Base-by-base conservation (phyloP, 352 stramenopile genomes). In the Phytophthora pluvialis region DNA sequence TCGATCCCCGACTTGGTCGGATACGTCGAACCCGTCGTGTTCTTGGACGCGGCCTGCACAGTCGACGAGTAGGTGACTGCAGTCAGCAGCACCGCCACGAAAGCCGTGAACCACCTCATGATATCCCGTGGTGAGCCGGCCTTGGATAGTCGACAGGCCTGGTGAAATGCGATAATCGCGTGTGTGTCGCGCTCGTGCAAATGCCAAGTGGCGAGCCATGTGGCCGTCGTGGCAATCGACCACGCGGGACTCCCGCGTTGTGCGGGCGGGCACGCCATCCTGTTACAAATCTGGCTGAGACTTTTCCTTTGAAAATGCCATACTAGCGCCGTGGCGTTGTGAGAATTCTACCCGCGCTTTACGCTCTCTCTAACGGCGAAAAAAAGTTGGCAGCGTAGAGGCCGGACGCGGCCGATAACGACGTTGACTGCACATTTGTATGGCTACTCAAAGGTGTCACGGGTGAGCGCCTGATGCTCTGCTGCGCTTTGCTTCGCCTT, bases 1-100 rank as follows among this genome's bases (percentile, higher is more conserved):
- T 55, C 39, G 29, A 81, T 69, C 0, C 68, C 64, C 5, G 72
- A 80, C 50, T 77, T 75, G 40, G 68, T 72, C 46, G 67, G 66
- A 25, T 78, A 72, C 25, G 68, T 73, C 12, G 61, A 42, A 6
- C 67, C 44, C n/a, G 53, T 59, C 2, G 50, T 26, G 48, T 67
- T 67, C 31, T 71, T 73, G 5, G 44, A 51, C 10, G 35, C 26
- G 16, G 32, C 55, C 15, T 45, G 28, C 1, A 46, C 39, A 28
- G 35, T 63, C 26, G 55, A 57, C 11, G 57, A 2, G 21, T 21
- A 21, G 2, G 35, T 50, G 33, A 35, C 36, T 8, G 39, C 18
- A 53, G 45, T 46, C 39, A 65, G n/a, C 15, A 72, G 15, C 33
- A 72, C 26, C 10, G 49, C 54, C 25, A 65, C 60, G 40, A 73